Evolutionary conservation across 352 stramenopile species (phyloP).

Genomic region (Thalassiosira mediterranea): DNA sequence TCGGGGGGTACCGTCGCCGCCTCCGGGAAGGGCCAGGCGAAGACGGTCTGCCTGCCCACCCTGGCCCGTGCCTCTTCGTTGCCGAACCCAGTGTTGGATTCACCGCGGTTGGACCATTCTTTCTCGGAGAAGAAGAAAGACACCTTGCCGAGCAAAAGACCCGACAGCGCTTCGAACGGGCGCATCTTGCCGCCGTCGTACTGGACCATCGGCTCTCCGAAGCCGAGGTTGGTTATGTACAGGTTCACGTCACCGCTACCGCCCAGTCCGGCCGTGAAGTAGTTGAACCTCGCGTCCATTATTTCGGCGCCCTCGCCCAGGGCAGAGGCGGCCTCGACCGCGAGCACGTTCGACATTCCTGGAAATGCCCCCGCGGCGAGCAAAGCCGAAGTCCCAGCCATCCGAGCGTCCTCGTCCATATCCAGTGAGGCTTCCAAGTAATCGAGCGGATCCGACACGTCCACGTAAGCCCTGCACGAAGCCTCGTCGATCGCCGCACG

Average conservation of each 20-base stretch:
- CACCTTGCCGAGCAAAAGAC: conserved; percentile 58
- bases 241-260: conserved; percentile 68
- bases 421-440: conserved; percentile 53
- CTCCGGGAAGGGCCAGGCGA: conserved; percentile 78
- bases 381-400: conserved; percentile 41
- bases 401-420: conserved; percentile 21
- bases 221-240: conserved; percentile 78
- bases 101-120: conserved; percentile 13
- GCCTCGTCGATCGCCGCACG: conserved; percentile 32
- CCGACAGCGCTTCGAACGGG: conserved; percentile 50
- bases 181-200: conserved; percentile 50
- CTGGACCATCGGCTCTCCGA: conserved; percentile 66
- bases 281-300: conserved; percentile 67
- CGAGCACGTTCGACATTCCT: conserved; percentile 72
- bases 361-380: conserved; percentile 70
- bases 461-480: conserved; percentile 58
- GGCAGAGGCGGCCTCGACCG: conserved; percentile 46
- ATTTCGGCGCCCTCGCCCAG: conserved; percentile 18
- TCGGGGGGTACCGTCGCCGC: conserved; percentile 60
- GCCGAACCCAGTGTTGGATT: background rate
- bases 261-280: conserved; percentile 75
- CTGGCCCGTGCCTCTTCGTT: conserved; percentile 29
- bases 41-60: conserved; percentile 61
- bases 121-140: conserved; percentile 59
- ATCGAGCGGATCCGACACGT: conserved; percentile 65